Base-by-base conservation (phyloP, 1,284 basidiomycete species). In the Cryptococcus deneoformans region DNA sequence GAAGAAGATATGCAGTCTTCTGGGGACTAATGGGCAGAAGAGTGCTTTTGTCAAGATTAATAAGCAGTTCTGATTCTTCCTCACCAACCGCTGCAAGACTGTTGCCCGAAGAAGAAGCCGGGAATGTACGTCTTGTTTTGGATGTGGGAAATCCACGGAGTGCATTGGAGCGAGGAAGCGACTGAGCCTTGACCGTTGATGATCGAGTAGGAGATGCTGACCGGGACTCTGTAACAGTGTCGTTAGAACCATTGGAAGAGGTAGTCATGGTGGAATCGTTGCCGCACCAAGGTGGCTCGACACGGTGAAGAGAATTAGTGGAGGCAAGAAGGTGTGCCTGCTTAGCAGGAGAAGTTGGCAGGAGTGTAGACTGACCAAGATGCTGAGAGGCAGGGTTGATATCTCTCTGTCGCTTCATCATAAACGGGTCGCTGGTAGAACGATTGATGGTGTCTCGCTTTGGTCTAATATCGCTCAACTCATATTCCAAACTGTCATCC, bases 71-170 rank as follows among this genome's bases (percentile, higher is more conserved):
- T 29, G 29, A 29, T 16, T 36, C 16, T 12, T 64, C 63, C 60
- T 29, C 55, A 12, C 58, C 62, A 7, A 68, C 56, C 1, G 60
- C 60, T 5, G 61, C 60, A 10, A 69, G 58, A 4, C 64, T 62
- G 46, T 62, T 50, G n/a, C 49, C 64, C 20, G 68, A 70, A 3
- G 65, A 64, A 1, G 66, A 70, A 5, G 64, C 59, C 6, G 68
- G 68, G 53, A 70, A 66, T 3, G 61, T 62, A 2, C 68, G 58
- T 36, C 59, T 64, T 7, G 52, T 53, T 7, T 39, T 52, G 42
- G 51, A 54, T 5, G 52, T n/a, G 16, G 52, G 53, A 37, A 51
- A 50, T 2, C 53, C 50, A 34, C 34, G 37, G 11, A 38, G 35
- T 6, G n/a, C 14, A 16, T 46, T 9, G 3, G 56, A 57, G 20